Percentiles rank a stretch among this genome's conserved stretches.
phyloP scores from a whole-genome alignment of 148 eudicot species.

The Fagopyrum tataricum region DNA sequence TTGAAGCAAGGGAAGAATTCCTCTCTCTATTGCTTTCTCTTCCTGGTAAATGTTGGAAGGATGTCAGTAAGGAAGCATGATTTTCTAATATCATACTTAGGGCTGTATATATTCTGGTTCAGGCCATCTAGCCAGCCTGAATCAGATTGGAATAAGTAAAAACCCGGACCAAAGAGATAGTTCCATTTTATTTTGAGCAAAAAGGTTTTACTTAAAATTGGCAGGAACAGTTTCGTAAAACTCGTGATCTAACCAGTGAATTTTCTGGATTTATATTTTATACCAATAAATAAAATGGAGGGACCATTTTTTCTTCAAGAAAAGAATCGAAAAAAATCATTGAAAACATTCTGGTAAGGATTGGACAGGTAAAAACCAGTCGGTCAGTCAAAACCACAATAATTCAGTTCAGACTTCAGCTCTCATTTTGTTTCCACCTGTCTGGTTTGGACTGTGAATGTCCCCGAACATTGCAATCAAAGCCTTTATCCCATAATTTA shows the following conservation, averaged over 20 bases:
- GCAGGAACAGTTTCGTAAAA: neutral
- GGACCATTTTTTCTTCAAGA: neutral
- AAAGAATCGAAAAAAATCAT: neutral
- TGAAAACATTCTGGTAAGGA: neutral
- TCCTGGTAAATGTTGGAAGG: constrained; percentile 41
- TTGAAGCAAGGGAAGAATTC: constrained; percentile 78
- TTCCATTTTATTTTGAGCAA: neutral
- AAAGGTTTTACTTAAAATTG: neutral
- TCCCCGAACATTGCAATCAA: neutral
- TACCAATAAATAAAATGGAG: neutral
- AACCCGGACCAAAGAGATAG: neutral
- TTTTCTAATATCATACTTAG: neutral
- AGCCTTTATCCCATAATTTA: neutral
- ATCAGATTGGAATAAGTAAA: constrained; percentile 3
- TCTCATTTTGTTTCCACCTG: neutral
- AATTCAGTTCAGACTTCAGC: neutral
- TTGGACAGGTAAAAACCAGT: neutral
- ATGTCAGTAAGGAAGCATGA: neutral
- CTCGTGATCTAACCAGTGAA: neutral
- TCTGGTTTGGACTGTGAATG: neutral
- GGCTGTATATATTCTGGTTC: neutral
- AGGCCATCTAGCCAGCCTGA: neutral
- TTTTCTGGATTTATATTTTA: neutral
- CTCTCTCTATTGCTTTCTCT: constrained; percentile 97
- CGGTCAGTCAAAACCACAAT: neutral